These are phyloP conservation scores for Rusavskia elegans DNA, from an alignment of 495 filamentous ascomycete species.

Conservation along the genomic window DNA sequence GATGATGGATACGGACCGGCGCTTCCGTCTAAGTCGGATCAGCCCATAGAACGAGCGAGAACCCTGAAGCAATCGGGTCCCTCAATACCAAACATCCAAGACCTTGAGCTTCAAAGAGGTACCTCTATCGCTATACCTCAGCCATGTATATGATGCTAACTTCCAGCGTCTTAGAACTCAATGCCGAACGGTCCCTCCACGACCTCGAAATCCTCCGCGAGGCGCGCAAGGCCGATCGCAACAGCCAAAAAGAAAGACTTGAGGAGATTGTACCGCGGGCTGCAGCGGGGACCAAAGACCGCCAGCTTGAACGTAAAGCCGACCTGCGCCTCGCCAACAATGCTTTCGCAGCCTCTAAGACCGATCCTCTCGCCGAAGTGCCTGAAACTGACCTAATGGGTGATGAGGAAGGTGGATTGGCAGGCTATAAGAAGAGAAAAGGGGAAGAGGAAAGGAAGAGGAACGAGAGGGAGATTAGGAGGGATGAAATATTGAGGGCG, in stretches of 20 bases:
- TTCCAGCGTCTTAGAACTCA: constrained; percentile 24
- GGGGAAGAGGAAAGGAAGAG: constrained; percentile 15
- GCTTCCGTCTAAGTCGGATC: constrained; percentile 29
- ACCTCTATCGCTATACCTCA: constrained; percentile 1
- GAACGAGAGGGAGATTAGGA: constrained; percentile 13
- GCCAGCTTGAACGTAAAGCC: constrained; percentile 69
- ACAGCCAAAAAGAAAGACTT: constrained; percentile 40
- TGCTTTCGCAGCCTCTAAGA: constrained; percentile 23
- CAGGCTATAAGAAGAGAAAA: constrained; percentile 12
- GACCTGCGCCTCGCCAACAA: constrained; percentile 35
- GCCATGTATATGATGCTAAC: too few relatives aligned
- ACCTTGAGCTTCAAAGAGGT: constrained; percentile 57
- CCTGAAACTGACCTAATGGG: constrained; percentile 12
- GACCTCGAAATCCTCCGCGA: constrained; percentile 38
- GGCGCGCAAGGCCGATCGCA: constrained; percentile 45
- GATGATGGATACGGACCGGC: constrained; percentile 52
- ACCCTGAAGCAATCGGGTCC: constrained; percentile 38
- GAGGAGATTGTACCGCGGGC: constrained; percentile 77
- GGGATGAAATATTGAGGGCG: constrained; percentile 12
- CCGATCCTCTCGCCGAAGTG: constrained; percentile 11
- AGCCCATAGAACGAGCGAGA: constrained; percentile 8
- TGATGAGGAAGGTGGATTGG: constrained; percentile 10
- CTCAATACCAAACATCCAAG: constrained; percentile 56
- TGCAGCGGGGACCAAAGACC: constrained; percentile 69
- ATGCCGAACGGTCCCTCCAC: constrained; percentile 35